A percentile compares a stretch with the other conserved stretches of the same genome.
Evolutionary conservation across 2,329 filamentous ascomycete genomes (phyloP).

Genomic region (Cordyceps tenuipes): DNA sequence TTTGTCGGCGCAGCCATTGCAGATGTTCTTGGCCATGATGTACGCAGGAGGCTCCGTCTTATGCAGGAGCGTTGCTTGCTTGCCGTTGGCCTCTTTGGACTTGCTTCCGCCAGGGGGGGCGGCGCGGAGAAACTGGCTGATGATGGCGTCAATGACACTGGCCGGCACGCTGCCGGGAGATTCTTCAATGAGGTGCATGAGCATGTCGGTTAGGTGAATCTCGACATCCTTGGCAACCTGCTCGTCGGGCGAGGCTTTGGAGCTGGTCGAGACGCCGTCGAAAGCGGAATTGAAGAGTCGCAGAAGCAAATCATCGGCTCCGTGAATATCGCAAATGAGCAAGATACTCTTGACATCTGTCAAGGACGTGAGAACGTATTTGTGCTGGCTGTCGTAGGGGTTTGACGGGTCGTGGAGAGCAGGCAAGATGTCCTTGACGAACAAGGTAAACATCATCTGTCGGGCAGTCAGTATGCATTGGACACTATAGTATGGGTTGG

Average conservation of each 20-base stretch:
- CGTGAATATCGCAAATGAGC: conserved; percentile 78
- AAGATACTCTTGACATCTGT: conserved; percentile 92
- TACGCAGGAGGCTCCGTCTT: conserved; percentile 90
- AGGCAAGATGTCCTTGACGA: conserved; percentile 75
- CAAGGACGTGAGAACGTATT: conserved; percentile 81
- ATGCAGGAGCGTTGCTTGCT: conserved; percentile 72
- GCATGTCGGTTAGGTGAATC: conserved; percentile 79
- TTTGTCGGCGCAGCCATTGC: conserved; percentile 80
- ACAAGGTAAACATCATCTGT: conserved; percentile 87
- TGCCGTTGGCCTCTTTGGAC: conserved; percentile 58
- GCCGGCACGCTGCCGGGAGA: conserved; percentile 61
- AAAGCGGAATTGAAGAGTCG: conserved; percentile 84
- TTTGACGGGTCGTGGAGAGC: conserved; percentile 78
- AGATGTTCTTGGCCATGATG: conserved; percentile 92
- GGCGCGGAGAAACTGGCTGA: conserved; percentile 89
- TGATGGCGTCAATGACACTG: conserved; percentile 82
- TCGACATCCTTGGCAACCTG: conserved; percentile 88
- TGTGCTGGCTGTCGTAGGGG: conserved; percentile 87
- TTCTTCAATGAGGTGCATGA: conserved; percentile 83
- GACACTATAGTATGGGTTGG: background rate
- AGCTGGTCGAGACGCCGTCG: conserved; percentile 76
- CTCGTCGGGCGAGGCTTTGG: conserved; percentile 67
- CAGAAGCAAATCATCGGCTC: conserved; percentile 68
- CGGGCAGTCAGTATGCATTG: conserved; percentile 16
- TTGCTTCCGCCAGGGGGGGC: conserved; percentile 60